phyloP scores from a whole-genome alignment of 176 grass and related monocot genomes.

The Oryza coarctata region DNA sequence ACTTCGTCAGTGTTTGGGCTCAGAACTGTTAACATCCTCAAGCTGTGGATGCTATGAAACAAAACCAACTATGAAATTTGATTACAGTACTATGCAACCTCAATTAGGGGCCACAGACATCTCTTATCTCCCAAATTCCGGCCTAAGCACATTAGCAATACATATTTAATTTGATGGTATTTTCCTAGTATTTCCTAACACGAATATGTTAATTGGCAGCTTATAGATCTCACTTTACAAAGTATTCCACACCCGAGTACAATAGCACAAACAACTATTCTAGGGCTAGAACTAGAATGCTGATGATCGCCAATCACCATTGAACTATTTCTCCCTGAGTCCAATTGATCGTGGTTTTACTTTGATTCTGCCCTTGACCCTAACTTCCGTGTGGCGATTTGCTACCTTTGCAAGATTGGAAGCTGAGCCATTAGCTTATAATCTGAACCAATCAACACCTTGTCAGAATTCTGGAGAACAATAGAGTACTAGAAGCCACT shows the following conservation, averaged over 20 bases:
- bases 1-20: neutral
- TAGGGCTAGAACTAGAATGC: neutral
- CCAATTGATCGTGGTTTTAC: neutral
- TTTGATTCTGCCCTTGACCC: conserved; percentile 32
- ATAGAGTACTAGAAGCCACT: neutral
- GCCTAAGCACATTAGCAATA: neutral
- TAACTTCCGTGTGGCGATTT: neutral
- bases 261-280: neutral
- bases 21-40: neutral
- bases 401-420: conserved; percentile 14
- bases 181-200: neutral
- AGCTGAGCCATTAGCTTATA: neutral
- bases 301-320: neutral
- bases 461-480: neutral
- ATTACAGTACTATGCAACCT: neutral
- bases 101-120: neutral
- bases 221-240: neutral
- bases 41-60: neutral
- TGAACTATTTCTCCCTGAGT: neutral
- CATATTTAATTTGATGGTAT: neutral
- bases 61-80: no score
- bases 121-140: neutral
- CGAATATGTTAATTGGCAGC: neutral
- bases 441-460: neutral
- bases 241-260: neutral